phyloP scores from a whole-genome alignment of 768 basidiomycete species.

The Phaeolepiota aurea region DNA sequence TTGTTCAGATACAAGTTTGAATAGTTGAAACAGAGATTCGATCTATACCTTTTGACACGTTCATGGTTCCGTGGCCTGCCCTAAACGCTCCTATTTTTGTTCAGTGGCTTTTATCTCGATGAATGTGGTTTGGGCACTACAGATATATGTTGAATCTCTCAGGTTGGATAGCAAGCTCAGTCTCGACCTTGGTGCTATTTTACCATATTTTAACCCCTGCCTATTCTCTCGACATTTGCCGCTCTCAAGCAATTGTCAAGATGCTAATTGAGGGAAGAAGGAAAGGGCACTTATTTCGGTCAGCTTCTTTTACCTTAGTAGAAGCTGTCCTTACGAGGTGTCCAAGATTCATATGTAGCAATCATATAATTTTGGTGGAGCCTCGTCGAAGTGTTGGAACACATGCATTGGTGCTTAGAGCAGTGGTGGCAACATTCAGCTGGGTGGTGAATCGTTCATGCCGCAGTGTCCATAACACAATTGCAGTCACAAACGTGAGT shows the following conservation, averaged over 20 bases:
- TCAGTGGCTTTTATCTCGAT: no score
- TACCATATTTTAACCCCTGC: constrained; percentile 12
- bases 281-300: constrained; percentile 50
- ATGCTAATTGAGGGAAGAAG: constrained; percentile 47
- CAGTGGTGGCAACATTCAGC: no score
- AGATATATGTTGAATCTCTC: not conserved
- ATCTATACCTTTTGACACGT: not conserved
- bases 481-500: no score
- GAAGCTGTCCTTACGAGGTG: constrained; percentile 57
- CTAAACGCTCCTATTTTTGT: not conserved
- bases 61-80: not conserved
- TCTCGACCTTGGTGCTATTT: not conserved
- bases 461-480: no score
- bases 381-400: no score
- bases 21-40: not conserved
- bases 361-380: no score
- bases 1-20: not conserved
- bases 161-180: not conserved
- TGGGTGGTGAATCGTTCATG: no score
- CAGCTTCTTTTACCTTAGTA: constrained; percentile 26
- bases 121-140: no score
- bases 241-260: constrained; percentile 33
- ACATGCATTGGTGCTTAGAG: no score
- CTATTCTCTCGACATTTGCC: constrained; percentile 40
- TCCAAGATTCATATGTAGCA: constrained; percentile 43